Evolutionary conservation across 108 stramenopile genomes (phyloP).

Genomic region (Nitzschia putrida): DNA sequence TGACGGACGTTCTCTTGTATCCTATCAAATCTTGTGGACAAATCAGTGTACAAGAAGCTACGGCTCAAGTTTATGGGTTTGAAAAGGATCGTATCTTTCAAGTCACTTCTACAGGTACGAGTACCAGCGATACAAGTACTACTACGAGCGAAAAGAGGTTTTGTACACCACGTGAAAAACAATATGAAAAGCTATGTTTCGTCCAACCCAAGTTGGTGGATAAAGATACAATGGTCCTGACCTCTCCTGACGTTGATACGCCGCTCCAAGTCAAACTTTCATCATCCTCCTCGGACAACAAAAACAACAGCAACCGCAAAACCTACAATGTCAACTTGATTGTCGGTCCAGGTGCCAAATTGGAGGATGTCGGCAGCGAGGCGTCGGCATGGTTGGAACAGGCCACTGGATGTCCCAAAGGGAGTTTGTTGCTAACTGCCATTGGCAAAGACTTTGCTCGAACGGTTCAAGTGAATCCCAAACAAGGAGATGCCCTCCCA

Average conservation of each 20-base stretch:
- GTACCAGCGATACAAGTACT: too few species aligned
- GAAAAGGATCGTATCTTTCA: slow-evolving; percentile 46
- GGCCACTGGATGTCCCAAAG: slow-evolving; percentile 24
- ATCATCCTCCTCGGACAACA: too few species aligned
- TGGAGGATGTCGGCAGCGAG: slow-evolving; percentile 34
- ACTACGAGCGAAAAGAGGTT: slow-evolving; percentile 18
- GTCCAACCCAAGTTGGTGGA: slow-evolving; percentile 21
- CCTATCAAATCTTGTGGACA: slow-evolving; percentile 52
- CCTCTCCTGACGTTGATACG: background rate
- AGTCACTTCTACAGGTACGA: slow-evolving; percentile 28
- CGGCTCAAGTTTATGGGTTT: slow-evolving; percentile 35
- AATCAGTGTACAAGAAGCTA: slow-evolving; percentile 17
- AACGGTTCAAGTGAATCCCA: slow-evolving; percentile 28
- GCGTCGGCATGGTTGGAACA: slow-evolving; percentile 40
- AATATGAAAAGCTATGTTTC: slow-evolving; percentile 42
- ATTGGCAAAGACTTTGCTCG: slow-evolving; percentile 31
- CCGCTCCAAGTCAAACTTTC: background rate
- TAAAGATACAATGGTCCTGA: slow-evolving; percentile 1
- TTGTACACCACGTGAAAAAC: slow-evolving; percentile 42
- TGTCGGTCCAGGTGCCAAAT: slow-evolving; percentile 4
- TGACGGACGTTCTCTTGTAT: slow-evolving; percentile 30
- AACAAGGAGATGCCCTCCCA: slow-evolving; percentile 39
- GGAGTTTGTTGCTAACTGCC: slow-evolving; percentile 25
- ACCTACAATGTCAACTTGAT: slow-evolving; percentile 9
- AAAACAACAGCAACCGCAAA: background rate